Evolutionary conservation across 768 basidiomycete species (phyloP).

Genomic region (Lanmaoa pseudosensibilis): DNA sequence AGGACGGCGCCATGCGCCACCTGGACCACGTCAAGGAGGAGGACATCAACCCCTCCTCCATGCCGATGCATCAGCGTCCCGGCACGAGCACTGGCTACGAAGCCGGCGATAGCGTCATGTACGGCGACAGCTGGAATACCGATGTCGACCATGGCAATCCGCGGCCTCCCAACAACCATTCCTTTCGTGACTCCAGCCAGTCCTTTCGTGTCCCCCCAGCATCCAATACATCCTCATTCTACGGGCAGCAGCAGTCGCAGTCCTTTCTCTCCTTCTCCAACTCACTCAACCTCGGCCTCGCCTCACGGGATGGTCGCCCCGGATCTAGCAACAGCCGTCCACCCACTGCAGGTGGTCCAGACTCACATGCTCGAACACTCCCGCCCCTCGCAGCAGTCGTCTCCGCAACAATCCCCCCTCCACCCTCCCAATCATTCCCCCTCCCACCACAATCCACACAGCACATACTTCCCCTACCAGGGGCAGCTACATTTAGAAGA

Average conservation of each 20-base stretch:
- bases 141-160: conserved; percentile 40
- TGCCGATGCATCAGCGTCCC: conserved; percentile 51
- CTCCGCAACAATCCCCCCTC: conserved; percentile 63
- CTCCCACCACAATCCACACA: conserved; percentile 43
- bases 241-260: conserved; percentile 50
- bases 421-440: conserved; percentile 42
- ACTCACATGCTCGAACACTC: conserved; percentile 52
- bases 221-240: conserved; percentile 41
- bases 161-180: conserved; percentile 50
- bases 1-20: conserved; percentile 19
- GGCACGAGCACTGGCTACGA: conserved; percentile 79
- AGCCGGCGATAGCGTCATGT: conserved; percentile 38
- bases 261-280: conserved; percentile 67
- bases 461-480: conserved; percentile 58
- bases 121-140: conserved; percentile 36
- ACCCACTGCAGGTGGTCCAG: conserved; percentile 51
- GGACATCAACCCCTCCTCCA: conserved; percentile 30
- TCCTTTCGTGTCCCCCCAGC: conserved; percentile 71
- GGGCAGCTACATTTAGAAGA: conserved; percentile 52
- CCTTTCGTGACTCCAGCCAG: conserved; percentile 80
- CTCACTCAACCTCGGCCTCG: conserved; percentile 47
- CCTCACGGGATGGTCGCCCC: conserved; percentile 42
- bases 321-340: conserved; percentile 52
- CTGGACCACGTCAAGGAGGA: conserved; percentile 44
- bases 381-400: conserved; percentile 75